Evolutionary conservation across 2,329 filamentous ascomycete genomes (phyloP).

Genomic region (Aspergillus pseudotamarii): DNA sequence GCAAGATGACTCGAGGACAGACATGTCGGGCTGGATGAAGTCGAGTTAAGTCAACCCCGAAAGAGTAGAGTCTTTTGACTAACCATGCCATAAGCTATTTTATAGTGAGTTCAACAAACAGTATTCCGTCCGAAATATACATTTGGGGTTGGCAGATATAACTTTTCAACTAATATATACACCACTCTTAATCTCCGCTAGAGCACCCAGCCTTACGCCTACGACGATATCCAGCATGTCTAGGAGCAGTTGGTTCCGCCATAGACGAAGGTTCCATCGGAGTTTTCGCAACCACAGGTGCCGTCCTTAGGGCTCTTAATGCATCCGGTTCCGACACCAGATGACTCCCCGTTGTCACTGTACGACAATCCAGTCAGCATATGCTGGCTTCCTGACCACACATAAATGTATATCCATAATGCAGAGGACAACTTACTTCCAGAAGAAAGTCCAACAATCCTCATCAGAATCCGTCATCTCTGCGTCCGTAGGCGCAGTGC

Average conservation of each 20-base stretch:
- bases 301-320: constrained; percentile 44
- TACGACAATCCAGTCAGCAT: neutral
- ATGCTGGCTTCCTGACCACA: too few relatives aligned
- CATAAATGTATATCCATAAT: too few relatives aligned
- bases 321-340: constrained; percentile 34
- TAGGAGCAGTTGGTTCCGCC: constrained; percentile 31
- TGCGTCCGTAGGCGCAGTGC: constrained; percentile 34
- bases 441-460: constrained; percentile 50
- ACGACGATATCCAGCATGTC: neutral
- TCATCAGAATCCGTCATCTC: constrained; percentile 32
- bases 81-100: too few relatives aligned
- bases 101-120: too few relatives aligned
- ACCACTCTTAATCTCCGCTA: neutral
- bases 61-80: too few relatives aligned
- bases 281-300: constrained; percentile 47
- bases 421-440: constrained; percentile 21
- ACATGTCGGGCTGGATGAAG: too few relatives aligned
- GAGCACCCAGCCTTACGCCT: neutral
- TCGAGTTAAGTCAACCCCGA: too few relatives aligned
- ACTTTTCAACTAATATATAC: neutral
- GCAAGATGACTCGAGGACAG: too few relatives aligned
- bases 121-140: neutral
- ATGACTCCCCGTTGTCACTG: constrained; percentile 21
- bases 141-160: neutral
- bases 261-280: constrained; percentile 42